Evolutionary conservation across 1,139 yeast species (phyloP), one percentile per base, ranked within the genome.

Genomic region (Nakaseomyces kungkrabaensis): DNA sequence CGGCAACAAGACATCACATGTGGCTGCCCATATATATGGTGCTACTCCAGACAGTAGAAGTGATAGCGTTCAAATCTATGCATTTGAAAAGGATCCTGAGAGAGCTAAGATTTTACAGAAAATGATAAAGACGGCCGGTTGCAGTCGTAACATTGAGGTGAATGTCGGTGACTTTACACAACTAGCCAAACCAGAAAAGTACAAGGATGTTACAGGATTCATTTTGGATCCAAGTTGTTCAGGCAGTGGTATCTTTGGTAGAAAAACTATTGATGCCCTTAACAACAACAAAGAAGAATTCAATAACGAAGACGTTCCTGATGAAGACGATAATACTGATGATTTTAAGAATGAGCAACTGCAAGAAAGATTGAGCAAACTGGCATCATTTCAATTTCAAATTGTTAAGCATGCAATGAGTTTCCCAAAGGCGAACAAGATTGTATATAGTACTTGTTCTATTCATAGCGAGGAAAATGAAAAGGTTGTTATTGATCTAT

Each of bases 191-290:
- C 95, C 95, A 0, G 58, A 60, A 1, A 85, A 83, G 48, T 85
- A 75, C 54, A 69, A 75, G 0, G 72, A 77, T 26, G 86, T 88
- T 4, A 82, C 88, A 0, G 96, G 95, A 0, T 70, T 92, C 46
- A 75, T 94, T 5, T 95, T 94, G 2, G 99, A 92, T 66, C 99
- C 99, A 0, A 88, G 97, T 4, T 92, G 99, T 66, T 87, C 96
- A 34, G 99, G 99, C 0, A 85, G 95, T 46, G 99, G 99, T 4
- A 92, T 92, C 47, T 92, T 90, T 69, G 97, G 97, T 9, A 73
- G 97, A 33, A 60, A 63, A 47, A 60, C 60, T 43, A 57, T 62
- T 5, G 67, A 62, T 46, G 55, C 59, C 8, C 55, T 59, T 11
- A 65, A 64, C 43, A 56, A 64, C 43, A 56, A 56, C 32, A 47